Conservation (phyloP, 1,284 basidiomycete species). For the Chondrostereum purpureum region DNA sequence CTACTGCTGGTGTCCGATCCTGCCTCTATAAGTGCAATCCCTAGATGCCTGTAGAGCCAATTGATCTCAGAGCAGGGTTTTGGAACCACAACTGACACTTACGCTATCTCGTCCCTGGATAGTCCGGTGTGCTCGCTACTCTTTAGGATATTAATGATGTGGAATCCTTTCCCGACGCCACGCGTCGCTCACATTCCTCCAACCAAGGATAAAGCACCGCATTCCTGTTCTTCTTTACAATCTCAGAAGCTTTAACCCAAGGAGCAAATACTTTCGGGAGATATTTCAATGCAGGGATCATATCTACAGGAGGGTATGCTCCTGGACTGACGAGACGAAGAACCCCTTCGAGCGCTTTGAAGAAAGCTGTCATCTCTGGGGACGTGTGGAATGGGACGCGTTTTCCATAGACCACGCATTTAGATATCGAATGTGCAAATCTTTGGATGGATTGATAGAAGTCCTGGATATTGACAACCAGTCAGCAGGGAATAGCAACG, state of each 20-base stretch:
- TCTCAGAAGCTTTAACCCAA: slow-evolving; percentile 20
- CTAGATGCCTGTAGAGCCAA: slow-evolving; percentile 12
- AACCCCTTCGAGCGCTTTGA: slow-evolving; percentile 15
- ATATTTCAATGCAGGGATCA: slow-evolving; percentile 22
- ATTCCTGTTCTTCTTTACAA: slow-evolving; percentile 4
- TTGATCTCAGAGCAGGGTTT: neutral
- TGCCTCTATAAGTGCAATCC: slow-evolving; percentile 16
- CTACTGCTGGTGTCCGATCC: slow-evolving; percentile 17
- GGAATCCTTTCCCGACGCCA: neutral
- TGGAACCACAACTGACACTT: neutral
- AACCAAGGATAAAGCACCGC: neutral
- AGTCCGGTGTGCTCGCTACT: neutral
- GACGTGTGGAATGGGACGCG: slow-evolving; percentile 18
- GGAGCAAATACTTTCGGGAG: slow-evolving; percentile 21
- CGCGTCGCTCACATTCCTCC: neutral
- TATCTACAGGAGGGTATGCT: slow-evolving; percentile 21
- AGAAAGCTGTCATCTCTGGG: slow-evolving; percentile 12
- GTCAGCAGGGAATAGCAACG: neutral
- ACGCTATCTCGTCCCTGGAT: neutral
- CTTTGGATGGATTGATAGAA: neutral
- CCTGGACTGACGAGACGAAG: slow-evolving; percentile 18
- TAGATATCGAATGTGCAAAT: slow-evolving; percentile 16
- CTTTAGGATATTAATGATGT: neutral
- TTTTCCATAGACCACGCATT: slow-evolving; percentile 21
- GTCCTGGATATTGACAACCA: neutral